These are phyloP conservation scores for Meripilus lineatus DNA, from an alignment of 1,284 basidiomycete species.

Conservation along the genomic window DNA sequence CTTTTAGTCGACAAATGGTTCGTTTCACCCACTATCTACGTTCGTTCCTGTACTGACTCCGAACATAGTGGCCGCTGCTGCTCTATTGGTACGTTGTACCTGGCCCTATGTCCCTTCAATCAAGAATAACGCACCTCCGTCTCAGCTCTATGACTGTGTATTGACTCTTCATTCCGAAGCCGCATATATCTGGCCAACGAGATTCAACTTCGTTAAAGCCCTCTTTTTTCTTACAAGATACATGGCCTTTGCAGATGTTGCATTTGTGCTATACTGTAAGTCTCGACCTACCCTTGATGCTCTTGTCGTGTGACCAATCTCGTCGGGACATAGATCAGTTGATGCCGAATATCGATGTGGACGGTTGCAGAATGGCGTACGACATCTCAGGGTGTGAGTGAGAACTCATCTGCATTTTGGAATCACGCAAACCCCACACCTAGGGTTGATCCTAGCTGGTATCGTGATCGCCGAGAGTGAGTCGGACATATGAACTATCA, in stretches of 20 bases:
- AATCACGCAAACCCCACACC: neutral
- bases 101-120: neutral
- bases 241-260: slow-evolving; percentile 7
- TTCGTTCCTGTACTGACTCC: neutral
- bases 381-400: slow-evolving; percentile 4
- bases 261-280: slow-evolving; percentile 7
- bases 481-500: too few relatives aligned
- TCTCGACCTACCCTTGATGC: neutral
- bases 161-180: slow-evolving; percentile 3
- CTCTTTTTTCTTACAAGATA: slow-evolving; percentile 10
- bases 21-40: neutral
- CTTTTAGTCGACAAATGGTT: slow-evolving; percentile 3
- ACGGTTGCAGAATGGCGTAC: slow-evolving; percentile 3
- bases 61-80: slow-evolving; percentile 1
- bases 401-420: neutral
- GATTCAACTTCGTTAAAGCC: slow-evolving; percentile 5
- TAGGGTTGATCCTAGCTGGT: slow-evolving; percentile 7
- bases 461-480: slow-evolving; percentile 8
- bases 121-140: neutral
- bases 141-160: slow-evolving; percentile 8
- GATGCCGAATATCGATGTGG: neutral
- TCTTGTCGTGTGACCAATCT: neutral
- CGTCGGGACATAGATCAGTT: slow-evolving; percentile 4
- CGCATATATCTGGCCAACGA: slow-evolving; percentile 8
- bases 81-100: neutral